A percentile compares a stretch with the other conserved stretches of the same genome.
phyloP scores from a whole-genome alignment of 2,329 filamentous ascomycete genomes.

The Xylariomycetidae sp. region DNA sequence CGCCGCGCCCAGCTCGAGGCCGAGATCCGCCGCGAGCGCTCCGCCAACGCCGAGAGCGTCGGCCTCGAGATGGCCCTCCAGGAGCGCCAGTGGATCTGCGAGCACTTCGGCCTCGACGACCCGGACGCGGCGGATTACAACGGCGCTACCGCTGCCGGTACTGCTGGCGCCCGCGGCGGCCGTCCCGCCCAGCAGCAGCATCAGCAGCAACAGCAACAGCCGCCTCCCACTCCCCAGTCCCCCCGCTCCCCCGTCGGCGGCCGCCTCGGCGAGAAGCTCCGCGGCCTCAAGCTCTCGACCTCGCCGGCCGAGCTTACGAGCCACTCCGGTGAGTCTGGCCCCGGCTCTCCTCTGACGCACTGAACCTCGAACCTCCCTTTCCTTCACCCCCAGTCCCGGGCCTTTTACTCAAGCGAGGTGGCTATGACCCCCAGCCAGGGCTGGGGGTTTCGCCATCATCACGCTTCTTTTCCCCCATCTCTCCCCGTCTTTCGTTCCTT shows the following conservation, averaged over 20 bases:
- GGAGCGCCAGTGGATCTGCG: conserved; percentile 79
- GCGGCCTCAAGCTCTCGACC: conserved; percentile 71
- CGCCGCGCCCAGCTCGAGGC: conserved; percentile 66
- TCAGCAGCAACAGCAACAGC: conserved; percentile 13
- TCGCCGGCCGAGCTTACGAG: conserved; percentile 62
- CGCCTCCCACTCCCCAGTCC: conserved; percentile 45
- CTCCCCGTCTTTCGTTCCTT: no score
- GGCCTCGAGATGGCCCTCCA: conserved; percentile 77
- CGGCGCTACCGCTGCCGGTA: conserved; percentile 5
- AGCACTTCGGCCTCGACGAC: conserved; percentile 62
- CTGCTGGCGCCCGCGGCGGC: no score
- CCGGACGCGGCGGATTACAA: conserved; percentile 14
- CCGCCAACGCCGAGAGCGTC: conserved; percentile 71
- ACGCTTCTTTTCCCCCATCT: no score
- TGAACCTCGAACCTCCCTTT: no score
- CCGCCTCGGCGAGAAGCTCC: conserved; percentile 71
- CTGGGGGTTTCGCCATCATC: no score
- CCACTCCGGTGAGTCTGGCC: no score
- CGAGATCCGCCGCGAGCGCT: conserved; percentile 71
- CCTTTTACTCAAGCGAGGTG: conserved; percentile 51
- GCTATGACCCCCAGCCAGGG: conserved; percentile 12
- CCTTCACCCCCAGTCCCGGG: no score
- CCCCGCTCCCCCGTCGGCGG: conserved; percentile 62
- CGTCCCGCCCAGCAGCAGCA: background rate
- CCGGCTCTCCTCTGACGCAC: no score